Conservation (phyloP, 495 filamentous ascomycete species). For the Neurospora sublineolata region DNA sequence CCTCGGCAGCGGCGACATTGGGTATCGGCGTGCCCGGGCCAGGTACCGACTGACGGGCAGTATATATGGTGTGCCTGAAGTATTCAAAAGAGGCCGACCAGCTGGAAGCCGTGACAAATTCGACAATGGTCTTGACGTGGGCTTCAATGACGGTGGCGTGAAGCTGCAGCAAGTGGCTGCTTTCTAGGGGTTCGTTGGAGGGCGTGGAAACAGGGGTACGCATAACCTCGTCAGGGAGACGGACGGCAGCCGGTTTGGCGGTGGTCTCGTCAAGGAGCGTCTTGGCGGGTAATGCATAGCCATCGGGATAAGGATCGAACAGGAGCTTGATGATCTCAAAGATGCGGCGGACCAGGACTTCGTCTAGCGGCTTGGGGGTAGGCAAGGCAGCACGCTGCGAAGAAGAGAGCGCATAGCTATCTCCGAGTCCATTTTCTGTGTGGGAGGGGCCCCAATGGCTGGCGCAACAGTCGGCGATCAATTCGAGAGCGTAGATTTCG, state of each 20-base stretch:
- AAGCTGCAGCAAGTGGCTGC: constrained; percentile 15
- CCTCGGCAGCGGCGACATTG: constrained; percentile 33
- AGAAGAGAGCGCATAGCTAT: constrained; percentile 10
- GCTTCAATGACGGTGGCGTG: constrained; percentile 32
- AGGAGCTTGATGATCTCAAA: constrained; percentile 34
- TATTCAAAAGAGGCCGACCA: constrained; percentile 47
- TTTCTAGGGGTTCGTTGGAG: constrained; percentile 33
- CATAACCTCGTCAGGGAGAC: constrained; percentile 21
- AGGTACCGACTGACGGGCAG: constrained; percentile 33
- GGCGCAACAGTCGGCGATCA: constrained; percentile 52
- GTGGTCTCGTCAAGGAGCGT: constrained; percentile 34
- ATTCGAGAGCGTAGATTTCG: constrained; percentile 47
- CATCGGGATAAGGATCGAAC: constrained; percentile 37
- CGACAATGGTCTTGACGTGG: constrained; percentile 39
- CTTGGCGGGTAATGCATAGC: constrained; percentile 33
- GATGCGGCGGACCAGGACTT: constrained; percentile 26
- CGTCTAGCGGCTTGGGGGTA: constrained; percentile 25
- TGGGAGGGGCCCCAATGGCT: constrained; percentile 36
- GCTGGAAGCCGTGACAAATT: constrained; percentile 50
- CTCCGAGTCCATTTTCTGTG: neutral
- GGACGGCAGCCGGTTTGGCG: constrained; percentile 19
- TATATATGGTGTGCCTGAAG: constrained; percentile 36
- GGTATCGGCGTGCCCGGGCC: constrained; percentile 24
- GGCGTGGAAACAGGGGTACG: constrained; percentile 25
- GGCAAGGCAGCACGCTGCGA: constrained; percentile 11